Evolutionary conservation across 495 filamentous ascomycete genomes (phyloP).

Genomic region (Penicillium robsamsonii): DNA sequence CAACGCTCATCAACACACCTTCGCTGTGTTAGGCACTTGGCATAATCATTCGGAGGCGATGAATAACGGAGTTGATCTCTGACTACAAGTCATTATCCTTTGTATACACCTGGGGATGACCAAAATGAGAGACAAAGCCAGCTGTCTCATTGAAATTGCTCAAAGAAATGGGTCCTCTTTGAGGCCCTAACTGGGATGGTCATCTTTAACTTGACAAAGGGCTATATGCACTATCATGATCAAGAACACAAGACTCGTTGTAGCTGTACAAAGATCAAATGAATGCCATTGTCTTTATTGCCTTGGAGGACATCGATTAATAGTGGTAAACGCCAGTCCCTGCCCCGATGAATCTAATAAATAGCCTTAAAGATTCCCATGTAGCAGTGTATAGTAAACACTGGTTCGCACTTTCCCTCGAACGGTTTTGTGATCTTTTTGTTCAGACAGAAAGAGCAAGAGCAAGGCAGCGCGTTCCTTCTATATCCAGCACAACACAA

Average conservation of each 20-base stretch:
- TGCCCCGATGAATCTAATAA: not conserved
- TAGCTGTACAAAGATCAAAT: not conserved
- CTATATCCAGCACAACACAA: not conserved
- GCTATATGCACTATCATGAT: not conserved
- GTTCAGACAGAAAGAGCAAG: not conserved
- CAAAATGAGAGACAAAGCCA: not conserved
- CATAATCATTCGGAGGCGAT: not conserved
- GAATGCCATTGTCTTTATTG: constrained; percentile 1
- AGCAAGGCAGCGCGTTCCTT: not conserved
- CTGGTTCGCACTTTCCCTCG: not conserved
- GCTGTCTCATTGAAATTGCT: not conserved
- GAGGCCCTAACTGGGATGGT: not conserved
- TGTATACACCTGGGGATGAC: not conserved
- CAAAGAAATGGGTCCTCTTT: not conserved
- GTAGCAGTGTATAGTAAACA: not conserved
- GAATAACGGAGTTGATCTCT: not conserved
- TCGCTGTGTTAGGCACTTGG: not conserved
- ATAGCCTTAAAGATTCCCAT: not conserved
- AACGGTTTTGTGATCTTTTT: not conserved
- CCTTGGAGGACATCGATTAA: not conserved
- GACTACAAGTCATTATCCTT: not conserved
- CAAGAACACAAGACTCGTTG: not conserved
- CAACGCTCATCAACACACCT: not conserved
- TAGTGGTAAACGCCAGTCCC: not conserved
- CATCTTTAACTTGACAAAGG: not conserved